Evolutionary conservation across 306 rosid species (phyloP).

Genomic region (Hippophae tibetana): DNA sequence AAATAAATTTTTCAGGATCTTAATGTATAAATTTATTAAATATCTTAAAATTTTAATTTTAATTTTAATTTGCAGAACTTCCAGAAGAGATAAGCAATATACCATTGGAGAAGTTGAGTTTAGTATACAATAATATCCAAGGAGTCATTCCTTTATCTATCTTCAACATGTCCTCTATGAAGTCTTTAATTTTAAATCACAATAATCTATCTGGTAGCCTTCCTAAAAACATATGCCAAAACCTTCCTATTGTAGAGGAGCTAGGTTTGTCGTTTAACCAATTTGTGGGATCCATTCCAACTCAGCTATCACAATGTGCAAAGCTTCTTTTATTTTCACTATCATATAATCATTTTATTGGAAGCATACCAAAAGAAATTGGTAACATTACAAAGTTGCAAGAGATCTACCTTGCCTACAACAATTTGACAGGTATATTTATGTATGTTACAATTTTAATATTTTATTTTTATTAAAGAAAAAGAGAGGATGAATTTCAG

Average conservation of each 20-base stretch:
- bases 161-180: neutral
- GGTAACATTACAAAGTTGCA: slow-evolving; percentile 6
- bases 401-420: neutral
- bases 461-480: too few relatives aligned
- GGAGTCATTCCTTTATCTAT: slow-evolving; percentile 12
- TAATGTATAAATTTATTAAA: too few relatives aligned
- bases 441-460: too few relatives aligned
- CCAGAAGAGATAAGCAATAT: neutral
- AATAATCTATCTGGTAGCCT: neutral
- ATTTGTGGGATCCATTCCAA: slow-evolving; percentile 15
- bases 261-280: neutral
- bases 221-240: neutral
- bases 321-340: neutral
- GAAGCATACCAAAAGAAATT: slow-evolving; percentile 8
- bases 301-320: slow-evolving; percentile 6
- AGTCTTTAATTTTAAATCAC: neutral
- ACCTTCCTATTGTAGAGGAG: neutral
- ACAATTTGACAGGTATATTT: slow-evolving; percentile 14
- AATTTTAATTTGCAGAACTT: neutral
- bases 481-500: too few relatives aligned
- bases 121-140: neutral
- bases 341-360: slow-evolving; percentile 3
- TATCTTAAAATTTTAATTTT: neutral
- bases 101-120: neutral
- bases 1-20: neutral